Evolutionary conservation across 2,329 filamentous ascomycete species (phyloP).

Genomic region (Penicillium frequentans): DNA sequence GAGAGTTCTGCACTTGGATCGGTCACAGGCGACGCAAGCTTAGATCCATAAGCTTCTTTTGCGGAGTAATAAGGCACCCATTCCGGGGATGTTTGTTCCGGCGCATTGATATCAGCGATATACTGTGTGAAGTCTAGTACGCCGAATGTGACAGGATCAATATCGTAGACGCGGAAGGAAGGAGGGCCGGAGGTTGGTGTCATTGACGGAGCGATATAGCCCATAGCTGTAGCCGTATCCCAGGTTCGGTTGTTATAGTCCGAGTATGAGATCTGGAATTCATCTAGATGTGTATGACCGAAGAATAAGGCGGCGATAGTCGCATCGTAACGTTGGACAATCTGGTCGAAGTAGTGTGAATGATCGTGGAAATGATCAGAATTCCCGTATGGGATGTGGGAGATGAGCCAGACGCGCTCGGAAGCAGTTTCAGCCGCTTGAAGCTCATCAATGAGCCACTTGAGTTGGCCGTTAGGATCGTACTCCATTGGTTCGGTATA

Average conservation of each 20-base stretch:
- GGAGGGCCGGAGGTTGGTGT: conserved; percentile 58
- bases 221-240: conserved; percentile 50
- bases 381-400: conserved; percentile 57
- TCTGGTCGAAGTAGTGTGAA: conserved; percentile 55
- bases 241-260: conserved; percentile 46
- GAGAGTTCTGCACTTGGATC: conserved; percentile 49
- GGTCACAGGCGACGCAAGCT: conserved; percentile 44
- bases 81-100: conserved; percentile 45
- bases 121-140: conserved; percentile 58
- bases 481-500: conserved; percentile 52
- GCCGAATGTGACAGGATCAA: conserved; percentile 58
- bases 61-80: conserved; percentile 60
- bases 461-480: conserved; percentile 55
- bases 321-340: conserved; percentile 54
- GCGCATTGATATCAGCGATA: conserved; percentile 52
- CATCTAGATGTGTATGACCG: conserved; percentile 58
- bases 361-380: conserved; percentile 54
- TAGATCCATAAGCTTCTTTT: conserved; percentile 53
- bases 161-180: conserved; percentile 59
- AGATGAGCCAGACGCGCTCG: conserved; percentile 59
- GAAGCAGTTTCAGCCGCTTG: conserved; percentile 53
- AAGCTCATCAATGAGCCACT: conserved; percentile 57
- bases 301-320: conserved; percentile 60
- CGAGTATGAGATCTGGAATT: conserved; percentile 57
- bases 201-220: conserved; percentile 56